Evolutionary conservation across 176 grass and related monocot genomes (phyloP).

Genomic region (Juncus effusus): DNA sequence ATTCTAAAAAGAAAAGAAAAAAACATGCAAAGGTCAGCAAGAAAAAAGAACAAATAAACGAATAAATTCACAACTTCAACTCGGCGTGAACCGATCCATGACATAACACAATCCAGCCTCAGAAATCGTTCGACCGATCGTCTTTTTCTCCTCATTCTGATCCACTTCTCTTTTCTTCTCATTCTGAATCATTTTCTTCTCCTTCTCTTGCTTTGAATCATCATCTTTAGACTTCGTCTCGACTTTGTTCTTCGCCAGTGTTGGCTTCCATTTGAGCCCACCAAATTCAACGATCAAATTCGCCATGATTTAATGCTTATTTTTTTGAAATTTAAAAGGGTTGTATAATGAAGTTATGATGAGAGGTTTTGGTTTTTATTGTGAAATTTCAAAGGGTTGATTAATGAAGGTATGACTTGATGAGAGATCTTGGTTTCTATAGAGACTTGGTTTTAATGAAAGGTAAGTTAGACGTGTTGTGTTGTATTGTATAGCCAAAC

Average conservation of each 20-base stretch:
- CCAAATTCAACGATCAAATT: not conserved
- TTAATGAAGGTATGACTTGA: not conserved
- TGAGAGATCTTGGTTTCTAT: not conserved
- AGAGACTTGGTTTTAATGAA: not conserved
- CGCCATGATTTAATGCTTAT: slow-evolving; percentile 2
- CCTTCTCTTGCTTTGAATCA: not conserved
- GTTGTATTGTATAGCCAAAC: not conserved
- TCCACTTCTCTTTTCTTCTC: not conserved
- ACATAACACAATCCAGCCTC: slow-evolving; percentile 11
- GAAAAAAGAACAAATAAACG: not conserved
- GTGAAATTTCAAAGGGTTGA: not conserved
- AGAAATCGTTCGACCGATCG: slow-evolving; percentile 11
- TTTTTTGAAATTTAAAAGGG: not conserved
- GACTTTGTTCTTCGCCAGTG: not conserved
- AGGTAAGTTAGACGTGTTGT: not conserved
- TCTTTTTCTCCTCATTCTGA: not conserved
- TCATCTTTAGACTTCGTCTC: slow-evolving; percentile 3
- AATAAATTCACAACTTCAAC: not conserved
- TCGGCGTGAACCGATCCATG: slow-evolving; percentile 20
- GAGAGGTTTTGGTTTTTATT: not conserved
- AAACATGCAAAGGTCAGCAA: not conserved
- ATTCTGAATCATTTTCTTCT: slow-evolving; percentile 8
- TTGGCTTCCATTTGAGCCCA: slow-evolving; percentile 7
- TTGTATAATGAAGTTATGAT: not conserved
- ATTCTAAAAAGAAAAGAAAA: not conserved